Evolutionary conservation across 192 early-diverging fungal species (phyloP).

Genomic region (Backusella australiensis): DNA sequence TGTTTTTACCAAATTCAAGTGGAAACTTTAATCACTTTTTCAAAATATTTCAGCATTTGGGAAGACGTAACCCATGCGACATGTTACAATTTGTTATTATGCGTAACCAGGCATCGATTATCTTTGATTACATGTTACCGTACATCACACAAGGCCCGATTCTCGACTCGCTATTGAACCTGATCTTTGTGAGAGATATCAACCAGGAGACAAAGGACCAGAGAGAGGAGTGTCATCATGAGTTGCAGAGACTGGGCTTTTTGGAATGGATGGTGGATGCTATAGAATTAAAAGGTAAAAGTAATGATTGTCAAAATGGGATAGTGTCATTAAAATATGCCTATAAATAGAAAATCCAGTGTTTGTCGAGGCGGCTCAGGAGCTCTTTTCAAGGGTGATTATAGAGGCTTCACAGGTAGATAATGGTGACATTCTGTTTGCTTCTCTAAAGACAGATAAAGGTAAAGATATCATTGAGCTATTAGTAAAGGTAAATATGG

Average conservation of each 20-base stretch:
- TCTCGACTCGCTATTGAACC: conserved; percentile 10
- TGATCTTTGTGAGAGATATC: conserved; percentile 26
- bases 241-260: conserved; percentile 14
- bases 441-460: conserved; percentile 12
- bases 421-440: conserved; percentile 22
- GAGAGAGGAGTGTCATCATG: conserved; percentile 8
- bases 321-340: not conserved
- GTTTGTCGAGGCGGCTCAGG: conserved; percentile 15
- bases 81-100: conserved; percentile 27
- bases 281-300: conserved; percentile 12
- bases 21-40: conserved; percentile 36
- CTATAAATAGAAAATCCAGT: conserved; percentile 1
- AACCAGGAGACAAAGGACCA: conserved; percentile 22
- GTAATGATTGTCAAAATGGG: not conserved
- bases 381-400: conserved; percentile 27
- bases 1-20: conserved; percentile 25
- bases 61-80: conserved; percentile 25
- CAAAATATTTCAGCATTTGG: conserved; percentile 32
- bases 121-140: conserved; percentile 30
- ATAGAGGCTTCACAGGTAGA: conserved; percentile 25
- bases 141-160: conserved; percentile 23
- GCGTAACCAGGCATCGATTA: conserved; percentile 7
- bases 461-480: conserved; percentile 12
- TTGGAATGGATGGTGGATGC: conserved; percentile 21
- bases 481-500: conserved; percentile 19